A percentile compares a stretch with the other conserved stretches of the same genome.
These are phyloP conservation scores for Beta lomatogona DNA, from an alignment of 179 eudicot genomes.

Conservation along the genomic window DNA sequence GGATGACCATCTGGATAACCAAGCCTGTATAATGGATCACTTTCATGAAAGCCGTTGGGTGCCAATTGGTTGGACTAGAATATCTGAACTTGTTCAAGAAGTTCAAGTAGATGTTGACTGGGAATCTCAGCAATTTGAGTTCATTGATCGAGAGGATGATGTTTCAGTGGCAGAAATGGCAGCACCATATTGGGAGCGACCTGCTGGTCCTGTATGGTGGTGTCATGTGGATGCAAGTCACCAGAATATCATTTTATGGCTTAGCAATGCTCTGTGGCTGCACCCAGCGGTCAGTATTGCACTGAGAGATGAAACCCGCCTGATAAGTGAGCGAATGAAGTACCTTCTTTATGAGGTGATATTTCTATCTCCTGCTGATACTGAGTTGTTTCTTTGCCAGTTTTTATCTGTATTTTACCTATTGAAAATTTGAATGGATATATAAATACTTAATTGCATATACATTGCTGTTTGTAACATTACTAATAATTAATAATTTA, in stretches of 20 bases:
- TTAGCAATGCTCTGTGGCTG: slow-evolving; percentile 80
- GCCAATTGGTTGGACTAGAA: slow-evolving; percentile 92
- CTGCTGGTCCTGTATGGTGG: slow-evolving; percentile 98
- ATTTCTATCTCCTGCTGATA: neutral
- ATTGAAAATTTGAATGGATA: neutral
- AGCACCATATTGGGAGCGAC: slow-evolving; percentile 92
- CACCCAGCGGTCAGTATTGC: slow-evolving; percentile 95
- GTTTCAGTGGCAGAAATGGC: slow-evolving; percentile 88
- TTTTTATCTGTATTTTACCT: neutral
- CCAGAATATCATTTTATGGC: slow-evolving; percentile 65
- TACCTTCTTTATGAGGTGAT: slow-evolving; percentile 90
- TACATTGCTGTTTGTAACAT: neutral
- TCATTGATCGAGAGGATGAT: slow-evolving; percentile 70
- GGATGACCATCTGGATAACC: slow-evolving; percentile 37
- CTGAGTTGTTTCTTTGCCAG: neutral
- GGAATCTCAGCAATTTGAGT: slow-evolving; percentile 58
- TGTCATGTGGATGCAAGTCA: slow-evolving; percentile 86
- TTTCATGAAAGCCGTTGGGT: slow-evolving; percentile 69
- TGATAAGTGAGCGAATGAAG: slow-evolving; percentile 94
- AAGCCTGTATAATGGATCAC: slow-evolving; percentile 34
- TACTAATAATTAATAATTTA: neutral
- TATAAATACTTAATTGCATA: neutral
- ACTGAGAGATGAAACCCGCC: slow-evolving; percentile 88
- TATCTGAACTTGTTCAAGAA: slow-evolving; percentile 68
- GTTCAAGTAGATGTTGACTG: slow-evolving; percentile 69